Percentiles rank a stretch among this genome's conserved stretches.
These are phyloP conservation scores for Naematelia aurantialba DNA, from an alignment of 768 basidiomycete species.

Conservation along the genomic window DNA sequence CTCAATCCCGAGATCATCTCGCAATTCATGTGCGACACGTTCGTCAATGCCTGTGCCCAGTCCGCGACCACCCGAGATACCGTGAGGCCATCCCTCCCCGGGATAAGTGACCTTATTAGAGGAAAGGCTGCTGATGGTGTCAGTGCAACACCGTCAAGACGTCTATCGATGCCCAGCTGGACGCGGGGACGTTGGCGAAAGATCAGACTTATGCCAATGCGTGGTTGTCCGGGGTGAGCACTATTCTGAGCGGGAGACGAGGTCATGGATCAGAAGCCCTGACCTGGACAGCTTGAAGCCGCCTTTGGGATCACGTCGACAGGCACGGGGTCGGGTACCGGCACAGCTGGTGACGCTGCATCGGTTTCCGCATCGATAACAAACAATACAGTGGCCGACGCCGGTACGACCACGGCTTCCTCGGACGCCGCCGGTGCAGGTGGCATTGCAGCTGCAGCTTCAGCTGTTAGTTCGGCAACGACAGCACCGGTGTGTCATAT, in stretches of 20 bases:
- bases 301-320: conserved; percentile 33
- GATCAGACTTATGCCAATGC: conserved; percentile 34
- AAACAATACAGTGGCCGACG: too few relatives aligned
- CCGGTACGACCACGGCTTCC: conserved; percentile 7
- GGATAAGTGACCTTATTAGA: neutral
- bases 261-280: neutral
- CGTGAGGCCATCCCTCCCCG: conserved; percentile 1
- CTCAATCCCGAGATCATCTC: conserved; percentile 34
- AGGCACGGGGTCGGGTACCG: conserved; percentile 13
- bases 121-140: neutral
- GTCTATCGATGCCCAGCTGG: conserved; percentile 17
- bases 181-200: conserved; percentile 13
- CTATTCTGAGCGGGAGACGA: neutral
- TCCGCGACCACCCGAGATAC: conserved; percentile 27
- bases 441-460: conserved; percentile 11
- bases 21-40: conserved; percentile 37
- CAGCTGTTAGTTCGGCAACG: conserved; percentile 8
- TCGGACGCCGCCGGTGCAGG: conserved; percentile 9
- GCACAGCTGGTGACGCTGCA: conserved; percentile 5
- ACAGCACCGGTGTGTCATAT: too few relatives aligned
- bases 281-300: conserved; percentile 20
- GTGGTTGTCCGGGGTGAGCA: conserved; percentile 28
- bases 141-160: conserved; percentile 28
- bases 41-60: conserved; percentile 38
- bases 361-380: conserved; percentile 4